Percentiles rank a stretch among this genome's conserved stretches.
These are phyloP conservation scores for Saccharomycopsis amapae DNA, from an alignment of 805 yeast species.

Conservation along the genomic window DNA sequence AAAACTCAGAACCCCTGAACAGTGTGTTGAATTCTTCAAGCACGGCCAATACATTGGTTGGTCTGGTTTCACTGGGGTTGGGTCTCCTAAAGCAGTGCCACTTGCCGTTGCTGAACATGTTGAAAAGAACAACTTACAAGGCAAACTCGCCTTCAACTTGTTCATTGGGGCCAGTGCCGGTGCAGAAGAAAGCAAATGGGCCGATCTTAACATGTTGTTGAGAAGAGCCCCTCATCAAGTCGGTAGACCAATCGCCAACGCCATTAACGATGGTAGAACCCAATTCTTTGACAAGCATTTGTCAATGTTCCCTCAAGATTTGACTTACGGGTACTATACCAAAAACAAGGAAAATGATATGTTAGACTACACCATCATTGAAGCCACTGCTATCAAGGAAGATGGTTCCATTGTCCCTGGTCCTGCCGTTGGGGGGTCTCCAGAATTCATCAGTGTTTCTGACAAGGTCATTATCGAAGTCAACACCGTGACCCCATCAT, in stretches of 20 bases:
- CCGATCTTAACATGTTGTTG: constrained; percentile 75
- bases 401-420: constrained; percentile 94
- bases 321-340: constrained; percentile 89
- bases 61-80: constrained; percentile 99
- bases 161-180: constrained; percentile 99
- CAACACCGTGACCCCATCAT: constrained; percentile 88
- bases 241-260: constrained; percentile 87
- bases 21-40: constrained; percentile 76
- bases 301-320: constrained; percentile 98
- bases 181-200: constrained; percentile 95
- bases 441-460: constrained; percentile 80
- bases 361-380: constrained; percentile 84
- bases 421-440: constrained; percentile 97
- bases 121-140: constrained; percentile 78
- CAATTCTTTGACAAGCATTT: constrained; percentile 92
- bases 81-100: constrained; percentile 94
- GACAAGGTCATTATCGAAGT: constrained; percentile 91
- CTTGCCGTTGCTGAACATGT: constrained; percentile 84
- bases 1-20: constrained; percentile 74
- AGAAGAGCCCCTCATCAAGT: constrained; percentile 98
- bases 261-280: constrained; percentile 84
- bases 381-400: constrained; percentile 95
- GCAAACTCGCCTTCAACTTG: constrained; percentile 78
- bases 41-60: constrained; percentile 92
- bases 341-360: constrained; percentile 50